Percentiles rank a stretch among this genome's conserved stretches.
phyloP scores from a whole-genome alignment of 2,329 filamentous ascomycete species.

The Talaromyces sp. region DNA sequence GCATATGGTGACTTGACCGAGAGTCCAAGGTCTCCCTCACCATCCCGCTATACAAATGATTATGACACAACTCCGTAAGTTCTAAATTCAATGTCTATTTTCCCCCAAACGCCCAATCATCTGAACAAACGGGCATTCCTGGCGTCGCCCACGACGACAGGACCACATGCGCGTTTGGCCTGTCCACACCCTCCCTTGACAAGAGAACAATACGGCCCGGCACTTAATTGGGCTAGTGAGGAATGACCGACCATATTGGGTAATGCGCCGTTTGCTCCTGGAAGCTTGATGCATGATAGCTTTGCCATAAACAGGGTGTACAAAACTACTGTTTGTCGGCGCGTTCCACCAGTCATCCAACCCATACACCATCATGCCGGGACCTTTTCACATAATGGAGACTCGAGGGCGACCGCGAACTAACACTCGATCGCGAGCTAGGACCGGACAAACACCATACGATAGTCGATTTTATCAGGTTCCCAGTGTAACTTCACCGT shows the following conservation, averaged over 20 bases:
- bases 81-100: conserved; percentile 18
- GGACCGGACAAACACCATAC: conserved; percentile 20
- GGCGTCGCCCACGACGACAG: conserved; percentile 29
- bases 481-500: conserved; percentile 32
- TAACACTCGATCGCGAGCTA: conserved; percentile 25
- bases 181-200: conserved; percentile 14
- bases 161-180: conserved; percentile 6
- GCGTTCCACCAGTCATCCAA: background rate
- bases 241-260: conserved; percentile 11
- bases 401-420: conserved; percentile 20
- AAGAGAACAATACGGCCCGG: background rate
- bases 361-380: conserved; percentile 2
- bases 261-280: background rate
- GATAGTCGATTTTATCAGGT: conserved; percentile 31
- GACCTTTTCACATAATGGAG: conserved; percentile 16
- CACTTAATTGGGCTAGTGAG: conserved; percentile 2
- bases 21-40: conserved; percentile 29
- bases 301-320: conserved; percentile 12
- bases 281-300: background rate
- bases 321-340: conserved; percentile 5
- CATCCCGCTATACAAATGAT: conserved; percentile 32
- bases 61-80: conserved; percentile 43
- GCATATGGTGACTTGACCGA: conserved; percentile 37
- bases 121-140: conserved; percentile 17
- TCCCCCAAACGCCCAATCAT: background rate